Conservation (phyloP, 495 filamentous ascomycete species). For the Penicillium dipodomyicola region DNA sequence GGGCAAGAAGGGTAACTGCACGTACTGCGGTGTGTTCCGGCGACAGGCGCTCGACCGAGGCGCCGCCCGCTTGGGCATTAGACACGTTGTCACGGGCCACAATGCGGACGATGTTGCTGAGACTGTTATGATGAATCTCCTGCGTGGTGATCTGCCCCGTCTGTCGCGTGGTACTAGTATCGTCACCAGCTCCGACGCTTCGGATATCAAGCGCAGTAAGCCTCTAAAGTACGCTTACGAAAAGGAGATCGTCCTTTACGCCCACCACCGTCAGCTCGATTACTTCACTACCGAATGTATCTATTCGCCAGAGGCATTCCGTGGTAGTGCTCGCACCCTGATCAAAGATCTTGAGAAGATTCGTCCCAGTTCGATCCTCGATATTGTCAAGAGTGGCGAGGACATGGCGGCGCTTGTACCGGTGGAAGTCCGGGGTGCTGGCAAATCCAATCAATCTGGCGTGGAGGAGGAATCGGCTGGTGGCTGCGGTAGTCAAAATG, state of each 20-base stretch:
- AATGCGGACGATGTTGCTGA: slow-evolving; percentile 99
- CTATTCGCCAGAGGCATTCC: slow-evolving; percentile 97
- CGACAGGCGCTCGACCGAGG: slow-evolving; percentile 93
- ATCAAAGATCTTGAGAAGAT: slow-evolving; percentile 96
- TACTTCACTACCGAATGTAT: slow-evolving; percentile 99
- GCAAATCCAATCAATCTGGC: slow-evolving; percentile 29
- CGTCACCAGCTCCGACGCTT: slow-evolving; percentile 70
- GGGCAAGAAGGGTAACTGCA: slow-evolving; percentile 98
- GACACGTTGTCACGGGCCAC: slow-evolving; percentile 95
- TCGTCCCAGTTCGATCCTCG: slow-evolving; percentile 87
- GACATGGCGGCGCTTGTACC: slow-evolving; percentile 92
- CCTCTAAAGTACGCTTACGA: slow-evolving; percentile 98
- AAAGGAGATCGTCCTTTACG: slow-evolving; percentile 97
- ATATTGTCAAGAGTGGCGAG: slow-evolving; percentile 91
- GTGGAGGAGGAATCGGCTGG: slow-evolving; percentile 60
- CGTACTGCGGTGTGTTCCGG: slow-evolving; percentile 95
- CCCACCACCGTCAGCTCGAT: slow-evolving; percentile 91
- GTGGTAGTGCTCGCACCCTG: slow-evolving; percentile 82
- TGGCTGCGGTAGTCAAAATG: slow-evolving; percentile 74
- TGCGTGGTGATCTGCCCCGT: slow-evolving; percentile 85
- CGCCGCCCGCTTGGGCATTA: slow-evolving; percentile 80
- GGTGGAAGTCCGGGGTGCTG: slow-evolving; percentile 40
- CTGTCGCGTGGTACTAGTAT: slow-evolving; percentile 90
- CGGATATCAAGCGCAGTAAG: slow-evolving; percentile 87
- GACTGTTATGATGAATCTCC: slow-evolving; percentile 95